Evolutionary conservation across 225 moss, liverwort and hornwort genomes (phyloP).

Genomic region (Antitrichia curtipendula): DNA sequence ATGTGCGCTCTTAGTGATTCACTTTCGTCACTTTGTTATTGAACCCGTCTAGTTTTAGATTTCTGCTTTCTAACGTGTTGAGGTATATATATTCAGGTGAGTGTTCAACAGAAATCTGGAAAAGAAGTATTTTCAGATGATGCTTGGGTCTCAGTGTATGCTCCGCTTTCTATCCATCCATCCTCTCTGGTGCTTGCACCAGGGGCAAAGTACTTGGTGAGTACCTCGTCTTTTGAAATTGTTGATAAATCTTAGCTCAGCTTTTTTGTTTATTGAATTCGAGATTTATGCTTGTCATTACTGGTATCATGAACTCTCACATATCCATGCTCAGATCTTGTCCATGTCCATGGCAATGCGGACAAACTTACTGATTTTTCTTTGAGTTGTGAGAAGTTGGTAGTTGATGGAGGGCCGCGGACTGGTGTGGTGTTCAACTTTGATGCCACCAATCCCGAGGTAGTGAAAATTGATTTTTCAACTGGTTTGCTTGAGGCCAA

Average conservation of each 20-base stretch:
- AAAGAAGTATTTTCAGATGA: slow-evolving; percentile 83
- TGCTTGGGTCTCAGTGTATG: slow-evolving; percentile 67
- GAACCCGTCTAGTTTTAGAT: not conserved
- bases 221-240: not conserved
- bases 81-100: slow-evolving; percentile 35
- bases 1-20: not conserved
- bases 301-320: not conserved
- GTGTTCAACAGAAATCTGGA: slow-evolving; percentile 57
- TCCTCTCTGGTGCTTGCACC: slow-evolving; percentile 69
- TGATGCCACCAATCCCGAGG: slow-evolving; percentile 39
- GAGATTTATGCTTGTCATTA: not conserved
- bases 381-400: slow-evolving; percentile 35
- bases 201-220: slow-evolving; percentile 71
- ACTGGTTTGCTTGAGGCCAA: slow-evolving; percentile 64
- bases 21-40: not conserved
- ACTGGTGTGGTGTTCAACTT: slow-evolving; percentile 69
- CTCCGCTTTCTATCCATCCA: slow-evolving; percentile 88
- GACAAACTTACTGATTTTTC: not conserved
- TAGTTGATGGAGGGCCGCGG: slow-evolving; percentile 73
- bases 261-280: not conserved
- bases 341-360: not conserved
- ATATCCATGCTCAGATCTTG: not conserved
- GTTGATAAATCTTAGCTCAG: not conserved
- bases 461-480: slow-evolving; percentile 47
- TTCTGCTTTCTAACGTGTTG: not conserved